Base-by-base conservation (phyloP, 208 protist genomes). In the Acanthamoeba culbertsoni region DNA sequence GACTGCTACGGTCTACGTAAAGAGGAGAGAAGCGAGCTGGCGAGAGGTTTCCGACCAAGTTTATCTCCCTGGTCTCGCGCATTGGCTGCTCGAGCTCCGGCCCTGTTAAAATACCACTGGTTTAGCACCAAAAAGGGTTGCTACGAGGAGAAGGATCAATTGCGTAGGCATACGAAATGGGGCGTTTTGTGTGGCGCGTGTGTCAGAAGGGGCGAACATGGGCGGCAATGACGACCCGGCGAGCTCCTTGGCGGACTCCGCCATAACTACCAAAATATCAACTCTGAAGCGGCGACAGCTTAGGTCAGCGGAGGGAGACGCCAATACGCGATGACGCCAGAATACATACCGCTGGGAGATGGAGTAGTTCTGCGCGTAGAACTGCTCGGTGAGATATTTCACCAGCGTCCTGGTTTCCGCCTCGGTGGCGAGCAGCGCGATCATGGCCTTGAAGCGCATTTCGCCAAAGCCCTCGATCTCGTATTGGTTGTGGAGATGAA, bases 341-440 rank as follows among this genome's bases (percentile, higher is more conserved):
- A 59, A n/a, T 16, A 37, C 26, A 26, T 31, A 82, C 79, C 79
- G 28, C 79, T 89, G 79, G 20, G 35, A 37, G 0, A 89, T 46
- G 33, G 79, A 89, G 23, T 89, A 89, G 79, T 89, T 89, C 33
- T 57, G 51, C 1, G 79, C 45, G 51, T 89, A 89, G 35, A 89
- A 89, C 33, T 89, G 79, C 16, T 57, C 53, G 26, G 79, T 89
- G 48, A 89, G 79, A 37, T 89, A 89, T 3, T 23, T 26, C 16
- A 59, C 45, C 33, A 57, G 26, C 43, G 28, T 51, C 1, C 20
- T 7, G 51, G 51, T 89, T 18, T 89, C 51, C 10, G n/a, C 79
- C 23, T 65, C 45, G 35, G 23, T 89, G n/a, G 53, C 79, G 1
- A 89, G 51, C 79, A 89, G 53, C 16, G 79, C 79, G 23, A 65